Evolutionary conservation across 345 rosid species (phyloP).

Genomic region (Salix koriyanagi): DNA sequence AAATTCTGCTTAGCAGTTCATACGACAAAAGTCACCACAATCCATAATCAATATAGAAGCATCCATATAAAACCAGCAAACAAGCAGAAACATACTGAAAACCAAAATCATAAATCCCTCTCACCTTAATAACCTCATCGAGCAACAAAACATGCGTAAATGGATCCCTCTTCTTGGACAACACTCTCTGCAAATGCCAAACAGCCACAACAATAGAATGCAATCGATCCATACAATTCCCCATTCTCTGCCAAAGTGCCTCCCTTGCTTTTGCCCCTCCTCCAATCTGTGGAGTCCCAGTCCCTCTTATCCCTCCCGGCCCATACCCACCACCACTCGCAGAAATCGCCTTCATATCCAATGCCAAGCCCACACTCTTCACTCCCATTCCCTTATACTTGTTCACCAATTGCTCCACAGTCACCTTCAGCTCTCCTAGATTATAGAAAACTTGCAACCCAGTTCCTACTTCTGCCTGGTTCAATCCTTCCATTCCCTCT

Average conservation of each 20-base stretch:
- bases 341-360: constrained; percentile 94
- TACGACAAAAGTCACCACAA: not conserved
- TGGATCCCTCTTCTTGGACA: constrained; percentile 96
- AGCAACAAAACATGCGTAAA: constrained; percentile 88
- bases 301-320: constrained; percentile 92
- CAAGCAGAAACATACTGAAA: not conserved
- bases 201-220: constrained; percentile 72
- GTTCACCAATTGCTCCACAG: constrained; percentile 75
- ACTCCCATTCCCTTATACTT: constrained; percentile 76
- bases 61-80: not conserved
- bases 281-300: constrained; percentile 91
- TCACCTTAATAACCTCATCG: constrained; percentile 89
- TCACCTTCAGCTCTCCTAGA: constrained; percentile 70
- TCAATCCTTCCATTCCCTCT: constrained; percentile 91
- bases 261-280: constrained; percentile 86
- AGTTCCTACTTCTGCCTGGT: constrained; percentile 96
- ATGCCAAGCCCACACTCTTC: constrained; percentile 65
- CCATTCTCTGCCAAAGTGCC: constrained; percentile 90
- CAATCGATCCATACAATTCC: constrained; percentile 79
- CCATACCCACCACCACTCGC: constrained; percentile 49
- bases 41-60: not conserved
- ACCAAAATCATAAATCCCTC: not conserved
- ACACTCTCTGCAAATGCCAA: constrained; percentile 97
- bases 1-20: not conserved
- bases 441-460: constrained; percentile 96